Conservation (phyloP, 768 basidiomycete species). For the Macrolepiota fuliginosa region DNA sequence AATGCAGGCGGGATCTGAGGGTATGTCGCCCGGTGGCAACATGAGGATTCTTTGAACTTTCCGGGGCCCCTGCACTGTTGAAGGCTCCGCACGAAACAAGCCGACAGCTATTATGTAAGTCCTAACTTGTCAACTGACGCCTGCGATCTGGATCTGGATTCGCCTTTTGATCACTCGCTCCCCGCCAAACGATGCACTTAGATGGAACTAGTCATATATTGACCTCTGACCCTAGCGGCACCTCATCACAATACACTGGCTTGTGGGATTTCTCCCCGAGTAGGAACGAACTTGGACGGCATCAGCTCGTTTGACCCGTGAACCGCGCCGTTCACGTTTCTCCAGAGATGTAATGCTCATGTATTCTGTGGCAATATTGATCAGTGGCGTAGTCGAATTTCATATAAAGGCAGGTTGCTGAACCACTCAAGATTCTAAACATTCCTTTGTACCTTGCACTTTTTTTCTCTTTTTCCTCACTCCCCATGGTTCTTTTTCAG, state of each 20-base stretch:
- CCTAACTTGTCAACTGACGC: neutral
- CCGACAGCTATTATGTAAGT: constrained; percentile 1
- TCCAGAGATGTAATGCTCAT: constrained; percentile 7
- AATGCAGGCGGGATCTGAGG: constrained; percentile 14
- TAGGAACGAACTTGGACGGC: constrained; percentile 9
- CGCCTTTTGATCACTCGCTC: constrained; percentile 7
- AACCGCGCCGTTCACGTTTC: constrained; percentile 9
- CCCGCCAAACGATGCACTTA: constrained; percentile 8
- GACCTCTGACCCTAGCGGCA: constrained; percentile 3
- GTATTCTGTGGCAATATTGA: constrained; percentile 9
- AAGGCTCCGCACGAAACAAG: neutral
- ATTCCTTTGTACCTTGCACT: neutral
- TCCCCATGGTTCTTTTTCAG: constrained; percentile 38
- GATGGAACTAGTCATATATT: constrained; percentile 13
- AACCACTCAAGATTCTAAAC: constrained; percentile 6
- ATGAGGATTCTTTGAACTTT: neutral
- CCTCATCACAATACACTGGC: constrained; percentile 11
- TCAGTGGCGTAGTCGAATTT: constrained; percentile 13
- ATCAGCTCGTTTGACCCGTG: constrained; percentile 8
- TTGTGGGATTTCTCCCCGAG: constrained; percentile 5
- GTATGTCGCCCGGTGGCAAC: neutral
- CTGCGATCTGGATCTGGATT: constrained; percentile 11
- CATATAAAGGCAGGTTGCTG: constrained; percentile 22
- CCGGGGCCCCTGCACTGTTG: neutral
- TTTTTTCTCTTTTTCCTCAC: constrained; percentile 1